These are phyloP conservation scores for Schoenoplectus tabernaemontani DNA, from an alignment of 202 grass and related monocot species.

Conservation along the genomic window DNA sequence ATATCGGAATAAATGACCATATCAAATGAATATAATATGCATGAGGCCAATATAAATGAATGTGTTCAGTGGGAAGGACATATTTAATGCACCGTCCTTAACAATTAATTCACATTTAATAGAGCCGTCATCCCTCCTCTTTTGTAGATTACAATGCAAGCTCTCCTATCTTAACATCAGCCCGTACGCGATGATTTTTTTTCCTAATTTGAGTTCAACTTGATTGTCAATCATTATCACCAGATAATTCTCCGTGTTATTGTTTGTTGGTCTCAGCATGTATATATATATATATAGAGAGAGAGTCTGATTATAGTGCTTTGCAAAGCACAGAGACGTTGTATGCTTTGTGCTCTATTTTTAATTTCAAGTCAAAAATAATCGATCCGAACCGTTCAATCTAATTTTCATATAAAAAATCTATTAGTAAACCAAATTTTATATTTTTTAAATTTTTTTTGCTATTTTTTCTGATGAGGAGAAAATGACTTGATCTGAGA, in stretches of 20 bases:
- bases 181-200: neutral
- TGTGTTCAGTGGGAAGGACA: neutral
- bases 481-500: too few species aligned
- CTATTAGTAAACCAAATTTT: too few species aligned
- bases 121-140: neutral
- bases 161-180: neutral
- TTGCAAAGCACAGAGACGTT: too few species aligned
- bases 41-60: neutral
- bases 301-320: too few species aligned
- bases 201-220: neutral
- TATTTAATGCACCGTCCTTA: neutral
- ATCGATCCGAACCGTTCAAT: too few species aligned
- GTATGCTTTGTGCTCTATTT: too few species aligned
- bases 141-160: neutral
- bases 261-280: neutral
- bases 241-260: neutral
- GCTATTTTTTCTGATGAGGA: too few species aligned
- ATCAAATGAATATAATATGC: neutral
- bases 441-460: too few species aligned
- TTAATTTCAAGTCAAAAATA: too few species aligned
- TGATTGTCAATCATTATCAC: neutral
- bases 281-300: too few species aligned
- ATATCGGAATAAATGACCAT: constrained; percentile 1
- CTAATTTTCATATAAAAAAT: too few species aligned
- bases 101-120: neutral